Evolutionary conservation across 163 green algal genomes (phyloP), one percentile per base, ranked within the genome.

Genomic region (Chlorella variabilis): DNA sequence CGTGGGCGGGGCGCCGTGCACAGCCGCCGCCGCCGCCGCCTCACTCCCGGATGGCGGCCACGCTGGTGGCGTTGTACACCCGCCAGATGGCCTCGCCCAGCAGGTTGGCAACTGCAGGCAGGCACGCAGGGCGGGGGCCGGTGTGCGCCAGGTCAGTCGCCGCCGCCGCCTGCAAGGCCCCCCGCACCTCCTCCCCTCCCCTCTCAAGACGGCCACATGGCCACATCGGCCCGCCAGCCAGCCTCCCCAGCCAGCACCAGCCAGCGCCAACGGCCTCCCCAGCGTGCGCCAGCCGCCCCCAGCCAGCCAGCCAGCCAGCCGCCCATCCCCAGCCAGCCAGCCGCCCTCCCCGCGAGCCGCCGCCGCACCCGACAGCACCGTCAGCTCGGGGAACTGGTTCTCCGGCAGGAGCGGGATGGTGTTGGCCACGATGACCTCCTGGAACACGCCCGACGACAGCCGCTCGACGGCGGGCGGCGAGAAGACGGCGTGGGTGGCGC

Each of bases 401-500:
- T 93, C 86, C 5, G 80, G 74, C 0, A 84, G 29, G 7, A 97
- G 80, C 2, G 96, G 94, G 81, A 99, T 99, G 74, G 96, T 98
- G 92, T 99, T 99, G 61, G 97, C 98, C 23, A 99, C 96, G 42
- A 99, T 98, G n/a, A 99, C 96, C 88, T 99, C 95, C 79, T 95
- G 89, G 82, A 98, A 98, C 13, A 82, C 63, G 34, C 62, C 63
- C 3, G 31, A 93, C 59, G 86, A 94, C 3, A 99, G 91, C 6
- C 97, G 91, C 87, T 99, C 95, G 0, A 97, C 87, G 1, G 97
- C 97, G 9, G 97, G 97, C 7, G 97, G 97, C 41, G 90, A 96
- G 83, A 99, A 98, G 9, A 99, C 97, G 18, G 96, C 96, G 86
- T 99, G 97, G 27, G 95, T 98, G 61, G 94, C 93, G 91, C 97